These are phyloP conservation scores for Neoscytalidium dimidiatum DNA, from an alignment of 2,329 filamentous ascomycete genomes.

Conservation along the genomic window DNA sequence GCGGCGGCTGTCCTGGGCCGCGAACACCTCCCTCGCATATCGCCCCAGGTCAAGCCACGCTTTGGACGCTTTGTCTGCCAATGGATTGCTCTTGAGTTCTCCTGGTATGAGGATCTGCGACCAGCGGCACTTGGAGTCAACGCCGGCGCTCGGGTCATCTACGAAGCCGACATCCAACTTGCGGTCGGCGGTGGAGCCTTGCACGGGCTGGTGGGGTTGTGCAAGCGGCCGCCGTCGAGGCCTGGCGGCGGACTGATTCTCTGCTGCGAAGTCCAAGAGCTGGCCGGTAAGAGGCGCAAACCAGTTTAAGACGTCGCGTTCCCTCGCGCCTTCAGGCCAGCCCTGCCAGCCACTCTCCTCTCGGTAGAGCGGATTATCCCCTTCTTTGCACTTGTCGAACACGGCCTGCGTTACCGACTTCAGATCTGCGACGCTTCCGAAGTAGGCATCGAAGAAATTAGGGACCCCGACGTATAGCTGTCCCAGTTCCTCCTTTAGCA, in stretches of 20 bases:
- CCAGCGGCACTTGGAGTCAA: background rate
- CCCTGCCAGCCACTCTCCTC: background rate
- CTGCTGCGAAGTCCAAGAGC: background rate
- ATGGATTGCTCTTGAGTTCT: background rate
- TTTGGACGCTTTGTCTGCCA: background rate
- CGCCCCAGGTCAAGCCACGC: background rate
- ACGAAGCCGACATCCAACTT: background rate
- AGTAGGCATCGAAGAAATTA: background rate
- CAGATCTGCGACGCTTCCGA: background rate
- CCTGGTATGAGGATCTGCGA: background rate
- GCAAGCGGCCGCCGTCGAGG: background rate
- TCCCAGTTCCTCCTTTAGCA: too few species aligned
- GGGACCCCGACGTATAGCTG: too few species aligned
- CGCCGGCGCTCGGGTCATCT: background rate
- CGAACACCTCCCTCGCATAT: background rate
- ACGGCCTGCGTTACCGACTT: background rate
- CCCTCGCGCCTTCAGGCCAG: background rate
- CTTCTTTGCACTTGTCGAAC: background rate
- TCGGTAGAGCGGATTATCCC: background rate
- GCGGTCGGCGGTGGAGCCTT: background rate
- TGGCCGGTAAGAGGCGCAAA: background rate
- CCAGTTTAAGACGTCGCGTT: background rate
- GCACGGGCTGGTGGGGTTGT: background rate
- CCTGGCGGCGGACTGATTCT: background rate
- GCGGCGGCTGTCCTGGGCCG: slow-evolving; percentile 18